Evolutionary conservation across 169 alveolate genomes (phyloP).

Genomic region (Plasmodium fragile): DNA sequence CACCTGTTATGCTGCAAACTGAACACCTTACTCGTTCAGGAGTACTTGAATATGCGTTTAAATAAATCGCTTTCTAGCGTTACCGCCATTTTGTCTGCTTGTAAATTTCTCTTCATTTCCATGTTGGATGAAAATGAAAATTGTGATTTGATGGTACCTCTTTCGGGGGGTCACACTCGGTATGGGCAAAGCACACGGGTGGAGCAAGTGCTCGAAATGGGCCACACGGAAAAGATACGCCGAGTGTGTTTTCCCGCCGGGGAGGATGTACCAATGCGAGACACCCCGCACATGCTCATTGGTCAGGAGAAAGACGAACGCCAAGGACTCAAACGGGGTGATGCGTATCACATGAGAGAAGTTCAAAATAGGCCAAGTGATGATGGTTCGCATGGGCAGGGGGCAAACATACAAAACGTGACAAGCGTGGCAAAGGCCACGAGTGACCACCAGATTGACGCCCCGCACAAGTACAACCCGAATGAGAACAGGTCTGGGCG

Average conservation of each 20-base stretch:
- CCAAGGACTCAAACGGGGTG: neutral
- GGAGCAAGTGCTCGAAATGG: neutral
- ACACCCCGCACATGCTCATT: neutral
- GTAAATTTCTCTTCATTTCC: constrained; percentile 60
- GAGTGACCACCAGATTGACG: neutral
- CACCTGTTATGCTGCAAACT: constrained; percentile 17
- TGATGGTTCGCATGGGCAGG: neutral
- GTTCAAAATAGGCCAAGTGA: neutral
- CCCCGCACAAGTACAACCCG: neutral
- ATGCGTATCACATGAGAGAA: neutral
- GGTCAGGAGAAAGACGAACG: neutral
- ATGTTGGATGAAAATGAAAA: constrained; percentile 42
- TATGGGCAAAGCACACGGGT: neutral
- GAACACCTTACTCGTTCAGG: constrained; percentile 11
- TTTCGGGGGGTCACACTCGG: neutral
- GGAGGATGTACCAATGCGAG: neutral
- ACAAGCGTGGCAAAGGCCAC: neutral
- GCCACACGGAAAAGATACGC: neutral
- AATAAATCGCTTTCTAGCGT: neutral
- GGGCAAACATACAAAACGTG: too few species aligned
- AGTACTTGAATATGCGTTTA: constrained; percentile 20
- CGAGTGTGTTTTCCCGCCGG: neutral
- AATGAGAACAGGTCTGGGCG: neutral
- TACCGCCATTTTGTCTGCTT: constrained; percentile 25
- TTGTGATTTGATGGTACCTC: neutral